Base-by-base conservation (phyloP, 495 filamentous ascomycete genomes). In the Aspergillus ostianus region DNA sequence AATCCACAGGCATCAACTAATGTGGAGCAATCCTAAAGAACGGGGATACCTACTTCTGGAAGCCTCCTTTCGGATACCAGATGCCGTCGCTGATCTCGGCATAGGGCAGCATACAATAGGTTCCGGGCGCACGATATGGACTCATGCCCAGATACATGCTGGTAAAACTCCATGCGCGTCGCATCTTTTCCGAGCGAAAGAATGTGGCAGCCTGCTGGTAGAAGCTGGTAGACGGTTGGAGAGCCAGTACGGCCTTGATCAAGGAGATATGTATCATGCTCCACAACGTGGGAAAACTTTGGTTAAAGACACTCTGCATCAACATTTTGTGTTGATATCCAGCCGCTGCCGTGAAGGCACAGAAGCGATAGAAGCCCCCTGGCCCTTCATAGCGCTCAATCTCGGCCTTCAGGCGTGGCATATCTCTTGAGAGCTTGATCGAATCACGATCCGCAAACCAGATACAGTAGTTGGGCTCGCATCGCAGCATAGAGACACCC, bases 91-190 rank as follows among this genome's bases (percentile, higher is more conserved):
- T 81, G 13, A 89, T 70, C 71, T 90, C 87, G 10, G 86, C 87
- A 70, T 90, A 90, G 66, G 90, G 87, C 47, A 90, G 73, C 62
- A 90, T 73, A 27, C 80, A 84, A 73, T 90, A 90, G 20, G 87
- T 90, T 2, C 83, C 86, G 6, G 87, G 87, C 0, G 87, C 87
- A 57, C 88, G 85, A 69, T 85, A 90, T 2, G 87, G 87, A 59
- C 75, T 82, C 87, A 90, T 90, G 0, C 87, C 87, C 79, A 90
- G 85, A 64, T 90, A 90, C 87, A 90, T 90, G 59, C 84, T 88
- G 29, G 83, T 85, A 68, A 90, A 90, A 10, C 87, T 89, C 63
- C 89, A 89, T 0, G 85, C 85, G 15, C 87, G 70, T 49, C 86
- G 73, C 67, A 90, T 66, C 57, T 86, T 73, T 64, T 90, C 86